phyloP scores from a whole-genome alignment of 192 early-diverging fungal genomes.

The Rhizophagus prolifer region DNA sequence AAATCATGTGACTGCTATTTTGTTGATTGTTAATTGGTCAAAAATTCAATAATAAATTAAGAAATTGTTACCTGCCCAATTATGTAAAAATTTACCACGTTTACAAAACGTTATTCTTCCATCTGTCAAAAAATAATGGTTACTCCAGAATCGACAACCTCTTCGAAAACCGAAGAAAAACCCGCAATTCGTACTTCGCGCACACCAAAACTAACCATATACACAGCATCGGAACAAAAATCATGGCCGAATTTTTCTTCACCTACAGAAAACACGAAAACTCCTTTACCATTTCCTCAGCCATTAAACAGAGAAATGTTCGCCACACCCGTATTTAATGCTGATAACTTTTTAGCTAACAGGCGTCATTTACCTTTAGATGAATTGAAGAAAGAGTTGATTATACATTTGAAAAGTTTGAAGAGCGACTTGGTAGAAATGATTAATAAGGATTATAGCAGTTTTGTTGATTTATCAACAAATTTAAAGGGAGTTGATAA shows the following conservation, averaged over 20 bases:
- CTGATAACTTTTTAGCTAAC: constrained; percentile 61
- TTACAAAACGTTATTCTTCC: neutral
- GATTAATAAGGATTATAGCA: constrained; percentile 77
- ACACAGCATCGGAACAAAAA: neutral
- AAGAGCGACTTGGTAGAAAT: constrained; percentile 77
- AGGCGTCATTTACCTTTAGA: constrained; percentile 68
- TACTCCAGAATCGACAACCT: neutral
- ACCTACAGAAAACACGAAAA: neutral
- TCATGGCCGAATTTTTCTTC: neutral
- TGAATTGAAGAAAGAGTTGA: constrained; percentile 62
- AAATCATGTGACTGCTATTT: no score
- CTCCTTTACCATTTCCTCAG: constrained; percentile 21
- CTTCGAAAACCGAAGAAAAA: neutral
- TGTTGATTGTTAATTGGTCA: no score
- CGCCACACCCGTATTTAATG: constrained; percentile 49
- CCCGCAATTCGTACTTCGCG: neutral
- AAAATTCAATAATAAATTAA: no score
- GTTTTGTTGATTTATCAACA: constrained; percentile 79
- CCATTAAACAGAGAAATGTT: constrained; percentile 24
- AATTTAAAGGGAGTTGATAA: constrained; percentile 73
- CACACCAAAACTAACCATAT: neutral
- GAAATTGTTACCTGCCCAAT: no score
- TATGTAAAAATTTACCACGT: neutral
- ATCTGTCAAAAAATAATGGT: neutral
- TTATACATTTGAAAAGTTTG: constrained; percentile 52